These are phyloP conservation scores for Apiotrichum veenhuisii DNA, from an alignment of 1,284 basidiomycete species.

Conservation along the genomic window DNA sequence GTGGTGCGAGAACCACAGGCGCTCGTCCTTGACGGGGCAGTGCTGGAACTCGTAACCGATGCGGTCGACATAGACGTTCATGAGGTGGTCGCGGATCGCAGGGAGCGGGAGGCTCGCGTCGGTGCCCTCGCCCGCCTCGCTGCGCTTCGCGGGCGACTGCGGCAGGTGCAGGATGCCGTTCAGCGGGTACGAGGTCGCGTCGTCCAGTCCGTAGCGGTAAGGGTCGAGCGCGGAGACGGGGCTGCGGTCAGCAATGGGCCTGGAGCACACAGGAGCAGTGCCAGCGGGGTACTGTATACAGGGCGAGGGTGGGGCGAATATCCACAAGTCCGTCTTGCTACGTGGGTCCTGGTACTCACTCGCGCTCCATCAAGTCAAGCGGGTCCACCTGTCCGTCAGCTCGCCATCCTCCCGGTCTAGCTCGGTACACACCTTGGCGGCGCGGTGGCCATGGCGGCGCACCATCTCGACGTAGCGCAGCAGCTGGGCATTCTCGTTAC, in stretches of 20 bases:
- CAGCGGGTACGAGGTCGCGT: constrained; percentile 57
- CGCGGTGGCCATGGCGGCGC: constrained; percentile 53
- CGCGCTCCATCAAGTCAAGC: constrained; percentile 74
- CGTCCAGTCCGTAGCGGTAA: constrained; percentile 66
- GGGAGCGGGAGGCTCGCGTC: constrained; percentile 58
- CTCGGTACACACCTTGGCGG: constrained; percentile 23
- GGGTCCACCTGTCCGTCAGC: constrained; percentile 72
- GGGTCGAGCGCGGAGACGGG: constrained; percentile 72
- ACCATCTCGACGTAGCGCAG: constrained; percentile 83
- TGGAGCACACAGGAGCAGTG: no score
- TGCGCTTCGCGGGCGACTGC: constrained; percentile 27
- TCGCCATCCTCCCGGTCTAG: constrained; percentile 54
- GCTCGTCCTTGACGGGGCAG: constrained; percentile 37
- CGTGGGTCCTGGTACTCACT: constrained; percentile 51
- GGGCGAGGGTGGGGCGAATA: no score
- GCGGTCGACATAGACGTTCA: constrained; percentile 68
- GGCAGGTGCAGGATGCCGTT: constrained; percentile 60
- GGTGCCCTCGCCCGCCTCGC: constrained; percentile 55
- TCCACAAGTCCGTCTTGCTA: background rate
- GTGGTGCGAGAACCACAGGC: constrained; percentile 72
- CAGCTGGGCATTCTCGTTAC: constrained; percentile 68
- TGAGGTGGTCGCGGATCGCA: constrained; percentile 66
- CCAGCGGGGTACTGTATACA: no score
- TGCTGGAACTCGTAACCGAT: constrained; percentile 77
- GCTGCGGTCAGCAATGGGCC: constrained; percentile 14